Base-by-base conservation (phyloP, 345 rosid genomes). In the Rhodomyrtus tomentosa region DNA sequence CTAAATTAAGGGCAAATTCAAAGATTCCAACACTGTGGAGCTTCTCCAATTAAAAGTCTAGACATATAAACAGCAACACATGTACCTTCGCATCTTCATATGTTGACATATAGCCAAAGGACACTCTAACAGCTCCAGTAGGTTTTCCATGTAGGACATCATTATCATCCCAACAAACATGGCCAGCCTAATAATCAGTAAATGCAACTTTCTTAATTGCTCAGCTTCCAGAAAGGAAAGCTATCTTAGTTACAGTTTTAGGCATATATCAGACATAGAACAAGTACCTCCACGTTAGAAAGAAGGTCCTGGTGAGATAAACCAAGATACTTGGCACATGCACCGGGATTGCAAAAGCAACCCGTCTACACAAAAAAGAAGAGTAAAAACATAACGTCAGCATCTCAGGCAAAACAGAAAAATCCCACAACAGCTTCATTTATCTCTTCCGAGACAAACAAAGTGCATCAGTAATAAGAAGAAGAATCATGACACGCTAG, bases 291-390 rank as follows among this genome's bases (percentile, higher is more conserved):
- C 68, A 95, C 86, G 86, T 95, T 96, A 40, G 95, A 93, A 84
- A 93, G 90, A 88, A 96, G 92, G 92, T 93, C 99, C 32, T 84
- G 86, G 89, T 96, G 98, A 88, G 98, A 93, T 86, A 96, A 92
- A 82, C 91, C 91, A 86, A 96, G 98, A 90, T 93, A 93, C 89
- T 96, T 96, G 59, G 98, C 98, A 91, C 99, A 96, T 82, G 99
- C 98, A 82, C 99, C 99, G 25, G 99, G 99, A 90, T 96, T 97
- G 94, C 99, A 95, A 90, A 97, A 97, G 92, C 99, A 97, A 87
- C 99, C 99, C 90, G 99, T 95, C 99, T 97, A 93, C 83, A 91
- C 86, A 88, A 86, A 89, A 92, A 80, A 85, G 49, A 49, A 85
- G 82, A 76, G 82, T 50, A 52, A 85, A 52, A 25, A 81, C 32